These are phyloP conservation scores for Cyclotella sp. DNA, from an alignment of 108 stramenopile genomes.

Conservation along the genomic window DNA sequence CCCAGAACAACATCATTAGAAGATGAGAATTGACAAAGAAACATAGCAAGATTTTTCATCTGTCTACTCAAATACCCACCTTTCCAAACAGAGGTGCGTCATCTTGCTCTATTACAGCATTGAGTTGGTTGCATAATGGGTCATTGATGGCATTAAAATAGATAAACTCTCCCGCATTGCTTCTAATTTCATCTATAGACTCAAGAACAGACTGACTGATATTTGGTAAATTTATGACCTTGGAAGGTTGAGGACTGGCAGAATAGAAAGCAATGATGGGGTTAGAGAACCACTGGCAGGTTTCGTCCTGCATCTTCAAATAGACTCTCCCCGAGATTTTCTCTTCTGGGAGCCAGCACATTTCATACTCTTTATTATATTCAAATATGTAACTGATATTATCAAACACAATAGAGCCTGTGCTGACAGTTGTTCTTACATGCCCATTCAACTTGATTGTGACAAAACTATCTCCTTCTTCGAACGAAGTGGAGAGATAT, in stretches of 20 bases:
- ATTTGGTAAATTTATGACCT: constrained; percentile 40
- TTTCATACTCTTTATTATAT: constrained; percentile 50
- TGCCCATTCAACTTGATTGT: constrained; percentile 52
- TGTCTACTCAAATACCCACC: too few relatives aligned
- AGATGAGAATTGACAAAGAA: not conserved
- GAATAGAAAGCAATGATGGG: constrained; percentile 38
- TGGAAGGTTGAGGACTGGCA: constrained; percentile 31
- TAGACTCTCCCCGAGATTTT: constrained; percentile 21
- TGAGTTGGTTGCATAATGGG: constrained; percentile 34
- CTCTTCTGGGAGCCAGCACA: constrained; percentile 37
- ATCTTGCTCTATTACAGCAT: constrained; percentile 44
- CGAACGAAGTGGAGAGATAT: constrained; percentile 11
- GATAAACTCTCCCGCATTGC: constrained; percentile 40
- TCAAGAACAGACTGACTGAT: constrained; percentile 24
- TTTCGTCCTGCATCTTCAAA: constrained; percentile 27
- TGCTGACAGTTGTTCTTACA: constrained; percentile 37
- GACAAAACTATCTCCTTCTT: constrained; percentile 25
- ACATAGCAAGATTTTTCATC: too few relatives aligned
- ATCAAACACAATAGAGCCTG: constrained; percentile 16
- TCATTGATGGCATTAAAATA: constrained; percentile 33
- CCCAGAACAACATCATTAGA: not conserved
- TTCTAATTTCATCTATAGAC: constrained; percentile 32
- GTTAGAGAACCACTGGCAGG: constrained; percentile 39
- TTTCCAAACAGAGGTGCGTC: constrained; percentile 41
- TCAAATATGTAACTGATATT: constrained; percentile 25